A percentile compares a stretch with the other conserved stretches of the same genome.
Evolutionary conservation across 1,284 basidiomycete genomes (phyloP).

Genomic region (Sporisorium scitamineum): DNA sequence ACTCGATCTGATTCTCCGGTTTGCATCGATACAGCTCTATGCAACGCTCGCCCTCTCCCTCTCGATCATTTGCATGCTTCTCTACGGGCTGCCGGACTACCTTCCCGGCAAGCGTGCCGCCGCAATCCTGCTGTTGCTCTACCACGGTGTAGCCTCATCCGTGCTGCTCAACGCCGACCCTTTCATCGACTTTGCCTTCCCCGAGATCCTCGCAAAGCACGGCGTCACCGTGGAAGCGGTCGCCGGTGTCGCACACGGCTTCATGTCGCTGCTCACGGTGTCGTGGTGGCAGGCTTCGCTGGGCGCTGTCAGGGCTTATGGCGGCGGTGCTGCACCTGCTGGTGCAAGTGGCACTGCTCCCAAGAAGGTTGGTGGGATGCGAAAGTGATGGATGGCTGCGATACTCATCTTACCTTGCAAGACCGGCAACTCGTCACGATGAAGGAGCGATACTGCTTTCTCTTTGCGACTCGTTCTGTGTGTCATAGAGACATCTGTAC

Average conservation of each 20-base stretch:
- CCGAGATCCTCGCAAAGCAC: slow-evolving; percentile 74
- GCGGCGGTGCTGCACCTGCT: slow-evolving; percentile 4
- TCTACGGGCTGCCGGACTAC: slow-evolving; percentile 74
- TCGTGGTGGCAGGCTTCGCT: slow-evolving; percentile 49
- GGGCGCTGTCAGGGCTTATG: slow-evolving; percentile 29
- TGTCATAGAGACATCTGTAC: no score
- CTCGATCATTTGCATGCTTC: slow-evolving; percentile 41
- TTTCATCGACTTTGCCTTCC: slow-evolving; percentile 80
- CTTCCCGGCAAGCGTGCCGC: slow-evolving; percentile 84
- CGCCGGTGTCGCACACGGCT: slow-evolving; percentile 41
- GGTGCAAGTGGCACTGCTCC: neutral
- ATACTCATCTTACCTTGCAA: neutral
- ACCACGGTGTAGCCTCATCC: slow-evolving; percentile 80
- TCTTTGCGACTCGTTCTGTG: neutral
- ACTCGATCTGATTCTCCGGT: neutral
- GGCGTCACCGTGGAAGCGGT: slow-evolving; percentile 32
- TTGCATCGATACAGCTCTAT: slow-evolving; percentile 23
- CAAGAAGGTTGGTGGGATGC: slow-evolving; percentile 15
- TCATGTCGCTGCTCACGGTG: slow-evolving; percentile 42
- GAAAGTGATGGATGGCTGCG: slow-evolving; percentile 11
- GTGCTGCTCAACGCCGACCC: slow-evolving; percentile 80
- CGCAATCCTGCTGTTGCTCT: slow-evolving; percentile 80
- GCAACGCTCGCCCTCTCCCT: slow-evolving; percentile 29
- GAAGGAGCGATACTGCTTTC: neutral
- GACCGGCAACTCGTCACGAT: neutral